These are phyloP conservation scores for Verticillium longisporum DNA, from an alignment of 2,329 filamentous ascomycete genomes.

Conservation along the genomic window DNA sequence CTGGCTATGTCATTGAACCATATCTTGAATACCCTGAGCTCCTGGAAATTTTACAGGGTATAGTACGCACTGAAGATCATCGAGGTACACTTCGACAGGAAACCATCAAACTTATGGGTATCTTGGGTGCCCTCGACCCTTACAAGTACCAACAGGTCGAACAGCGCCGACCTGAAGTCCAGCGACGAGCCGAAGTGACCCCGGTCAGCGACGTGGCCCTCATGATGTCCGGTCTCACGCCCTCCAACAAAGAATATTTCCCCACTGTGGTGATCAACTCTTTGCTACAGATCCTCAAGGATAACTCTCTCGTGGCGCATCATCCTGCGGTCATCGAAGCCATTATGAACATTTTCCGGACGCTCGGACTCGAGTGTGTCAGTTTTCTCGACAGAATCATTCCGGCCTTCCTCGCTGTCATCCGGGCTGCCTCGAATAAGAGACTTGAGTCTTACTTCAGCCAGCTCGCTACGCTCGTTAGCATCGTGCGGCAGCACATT, in stretches of 20 bases:
- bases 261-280: slow-evolving; percentile 97
- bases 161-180: slow-evolving; percentile 77
- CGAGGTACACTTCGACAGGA: slow-evolving; percentile 81
- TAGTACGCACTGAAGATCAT: slow-evolving; percentile 84
- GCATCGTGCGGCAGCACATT: slow-evolving; percentile 94
- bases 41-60: slow-evolving; percentile 84
- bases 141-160: slow-evolving; percentile 96
- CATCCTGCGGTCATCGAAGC: slow-evolving; percentile 94
- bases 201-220: slow-evolving; percentile 87
- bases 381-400: slow-evolving; percentile 91
- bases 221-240: slow-evolving; percentile 95
- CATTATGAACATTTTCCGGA: slow-evolving; percentile 98
- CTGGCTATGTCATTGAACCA: slow-evolving; percentile 94
- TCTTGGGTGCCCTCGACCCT: slow-evolving; percentile 87
- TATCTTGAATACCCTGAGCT: slow-evolving; percentile 94
- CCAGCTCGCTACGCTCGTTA: slow-evolving; percentile 85
- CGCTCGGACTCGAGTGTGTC: slow-evolving; percentile 90
- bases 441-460: slow-evolving; percentile 96
- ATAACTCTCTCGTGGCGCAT: slow-evolving; percentile 81
- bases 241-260: slow-evolving; percentile 97
- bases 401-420: slow-evolving; percentile 86
- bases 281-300: slow-evolving; percentile 83
- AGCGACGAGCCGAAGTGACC: slow-evolving; percentile 55
- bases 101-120: slow-evolving; percentile 94
- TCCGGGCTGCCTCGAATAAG: slow-evolving; percentile 69